phyloP scores from a whole-genome alignment of 495 filamentous ascomycete species.

The Rhypophila decipiens region DNA sequence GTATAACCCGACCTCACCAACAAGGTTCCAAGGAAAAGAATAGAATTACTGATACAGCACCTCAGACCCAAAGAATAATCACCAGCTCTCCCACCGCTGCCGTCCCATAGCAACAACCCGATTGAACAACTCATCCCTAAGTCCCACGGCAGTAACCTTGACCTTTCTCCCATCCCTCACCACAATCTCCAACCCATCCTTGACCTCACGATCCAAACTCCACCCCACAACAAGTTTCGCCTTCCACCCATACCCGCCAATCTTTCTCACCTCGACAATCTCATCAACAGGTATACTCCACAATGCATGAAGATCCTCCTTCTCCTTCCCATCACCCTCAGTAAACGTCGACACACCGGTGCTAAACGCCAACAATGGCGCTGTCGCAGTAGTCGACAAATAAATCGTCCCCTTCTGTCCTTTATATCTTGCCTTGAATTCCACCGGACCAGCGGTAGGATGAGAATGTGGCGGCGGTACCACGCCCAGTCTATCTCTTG shows the following conservation, averaged over 20 bases:
- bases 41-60: no score
- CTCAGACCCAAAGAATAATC: no score
- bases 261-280: slow-evolving; percentile 64
- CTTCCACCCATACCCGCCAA: slow-evolving; percentile 86
- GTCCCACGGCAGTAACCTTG: slow-evolving; percentile 63
- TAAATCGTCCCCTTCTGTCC: slow-evolving; percentile 69
- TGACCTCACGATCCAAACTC: slow-evolving; percentile 68
- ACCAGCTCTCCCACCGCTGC: slow-evolving; percentile 87
- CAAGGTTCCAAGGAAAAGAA: no score
- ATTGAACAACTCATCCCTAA: slow-evolving; percentile 82
- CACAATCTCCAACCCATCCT: slow-evolving; percentile 68
- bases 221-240: slow-evolving; percentile 78
- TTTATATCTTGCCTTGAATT: slow-evolving; percentile 65
- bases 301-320: slow-evolving; percentile 46
- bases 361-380: slow-evolving; percentile 55
- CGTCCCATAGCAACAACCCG: slow-evolving; percentile 72
- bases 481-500: slow-evolving; percentile 65
- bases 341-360: slow-evolving; percentile 30
- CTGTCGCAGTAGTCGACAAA: slow-evolving; percentile 54
- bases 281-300: slow-evolving; percentile 50
- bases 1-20: no score
- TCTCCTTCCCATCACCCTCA: slow-evolving; percentile 42
- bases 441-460: slow-evolving; percentile 56
- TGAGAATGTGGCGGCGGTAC: slow-evolving; percentile 45
- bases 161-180: slow-evolving; percentile 48